phyloP scores from a whole-genome alignment of 768 basidiomycete genomes.

The Auriculariales sp. region DNA sequence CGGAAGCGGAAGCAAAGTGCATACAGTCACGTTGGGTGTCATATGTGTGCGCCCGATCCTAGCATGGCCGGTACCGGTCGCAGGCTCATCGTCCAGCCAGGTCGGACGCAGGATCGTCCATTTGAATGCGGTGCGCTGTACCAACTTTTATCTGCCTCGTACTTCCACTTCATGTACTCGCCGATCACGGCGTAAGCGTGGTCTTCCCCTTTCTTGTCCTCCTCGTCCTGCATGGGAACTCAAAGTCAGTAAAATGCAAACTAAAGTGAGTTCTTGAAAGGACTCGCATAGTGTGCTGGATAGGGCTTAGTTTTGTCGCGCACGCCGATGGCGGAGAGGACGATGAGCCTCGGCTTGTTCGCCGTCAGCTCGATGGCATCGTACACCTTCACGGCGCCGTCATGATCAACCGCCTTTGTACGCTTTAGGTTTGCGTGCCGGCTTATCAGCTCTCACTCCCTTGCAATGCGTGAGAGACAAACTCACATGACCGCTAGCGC shows the following conservation, averaged over 20 bases:
- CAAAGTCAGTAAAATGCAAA: not conserved
- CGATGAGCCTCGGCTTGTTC: constrained; percentile 38
- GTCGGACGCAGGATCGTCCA: constrained; percentile 60
- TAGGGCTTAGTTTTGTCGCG: constrained; percentile 28
- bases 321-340: constrained; percentile 46
- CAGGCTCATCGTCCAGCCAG: constrained; percentile 30
- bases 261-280: not conserved
- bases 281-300: constrained; percentile 38
- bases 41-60: constrained; percentile 40
- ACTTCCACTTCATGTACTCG: constrained; percentile 26
- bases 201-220: constrained; percentile 29
- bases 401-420: constrained; percentile 41
- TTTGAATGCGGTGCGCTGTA: constrained; percentile 36
- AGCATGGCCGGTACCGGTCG: constrained; percentile 37
- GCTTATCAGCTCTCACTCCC: no score
- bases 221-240: constrained; percentile 25
- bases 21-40: constrained; percentile 29
- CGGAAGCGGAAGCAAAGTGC: no score
- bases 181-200: constrained; percentile 28
- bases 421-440: constrained; percentile 13
- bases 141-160: constrained; percentile 28
- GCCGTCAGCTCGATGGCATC: constrained; percentile 48
- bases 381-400: constrained; percentile 54
- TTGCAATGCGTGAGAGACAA: no score
- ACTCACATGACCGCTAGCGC: constrained; percentile 44